phyloP scores from a whole-genome alignment of 2,329 filamentous ascomycete species.

The Fusarium sp. region DNA sequence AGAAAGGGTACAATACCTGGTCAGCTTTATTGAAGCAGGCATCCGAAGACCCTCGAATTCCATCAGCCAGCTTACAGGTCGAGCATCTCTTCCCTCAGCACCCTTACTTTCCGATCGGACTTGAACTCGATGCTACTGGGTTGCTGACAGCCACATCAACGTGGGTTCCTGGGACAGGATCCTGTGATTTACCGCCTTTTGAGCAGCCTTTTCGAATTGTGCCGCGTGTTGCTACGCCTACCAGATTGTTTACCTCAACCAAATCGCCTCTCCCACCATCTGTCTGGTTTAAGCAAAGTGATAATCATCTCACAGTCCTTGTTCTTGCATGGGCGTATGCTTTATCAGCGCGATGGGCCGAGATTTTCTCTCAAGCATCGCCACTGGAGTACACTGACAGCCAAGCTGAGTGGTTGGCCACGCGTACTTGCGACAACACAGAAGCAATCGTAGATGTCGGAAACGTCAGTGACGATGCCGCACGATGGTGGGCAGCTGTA shows the following conservation, averaged over 20 bases:
- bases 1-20: neutral
- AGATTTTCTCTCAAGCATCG: neutral
- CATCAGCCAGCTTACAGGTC: neutral
- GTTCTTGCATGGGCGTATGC: slow-evolving; percentile 29
- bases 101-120: neutral
- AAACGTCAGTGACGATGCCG: neutral
- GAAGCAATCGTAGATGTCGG: neutral
- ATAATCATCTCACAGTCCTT: slow-evolving; percentile 4
- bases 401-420: neutral
- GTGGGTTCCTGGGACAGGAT: neutral
- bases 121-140: neutral
- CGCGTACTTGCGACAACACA: neutral
- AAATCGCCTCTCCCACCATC: neutral
- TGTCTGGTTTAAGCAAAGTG: neutral
- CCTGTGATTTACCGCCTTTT: neutral
- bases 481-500: neutral
- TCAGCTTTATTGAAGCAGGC: neutral
- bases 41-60: neutral
- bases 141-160: neutral
- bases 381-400: neutral
- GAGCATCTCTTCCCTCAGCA: neutral
- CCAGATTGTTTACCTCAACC: neutral
- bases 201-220: neutral
- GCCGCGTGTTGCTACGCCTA: neutral
- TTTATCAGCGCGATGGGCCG: slow-evolving; percentile 24